Base-by-base conservation (phyloP, 768 basidiomycete genomes). In the Candolleomyces eurysporus region DNA sequence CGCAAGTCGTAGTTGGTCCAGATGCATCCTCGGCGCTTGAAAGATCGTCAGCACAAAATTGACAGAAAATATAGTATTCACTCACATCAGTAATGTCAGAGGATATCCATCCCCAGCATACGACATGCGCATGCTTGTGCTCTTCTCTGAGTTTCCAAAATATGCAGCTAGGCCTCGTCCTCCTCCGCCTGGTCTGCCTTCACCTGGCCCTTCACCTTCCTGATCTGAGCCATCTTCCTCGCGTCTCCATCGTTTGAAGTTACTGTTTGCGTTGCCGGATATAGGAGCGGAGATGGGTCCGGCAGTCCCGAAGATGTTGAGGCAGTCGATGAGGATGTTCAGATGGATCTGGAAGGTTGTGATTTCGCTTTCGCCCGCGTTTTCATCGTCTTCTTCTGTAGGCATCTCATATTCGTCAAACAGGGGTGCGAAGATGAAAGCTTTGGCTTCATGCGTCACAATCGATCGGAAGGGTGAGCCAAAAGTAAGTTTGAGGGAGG, bases 231-330 rank as follows among this genome's bases (percentile, higher is more conserved):
- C 81, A 0, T 79, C 80, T 9, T 73, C 82, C 13, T 82, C 71
- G 56, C 73, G 75, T 58, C 75, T 78, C 82, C 83, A 85, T 59
- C 75, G 79, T 68, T 78, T 84, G 64, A 75, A 78, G 63, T 79
- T 81, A 9, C 64, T 67, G 42, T 58, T 60, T 52, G 60, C 55
- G 26, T 57, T 67, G n/a, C 70, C 61, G 65, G 57, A 36, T 57
- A 67, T 69, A 14, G 75, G 69, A 14, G 76, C 68, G 40, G 71
- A 68, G 36, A 74, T 68, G 43, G 78, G 72, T 13, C 83, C 80
- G 1, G 90, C 92, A 11, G 94, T 91, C 31, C 96, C 96, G 67
- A 96, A 98, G 59, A 98, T 89, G 67, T 96, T 96, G 36, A 99
- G 79, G 67, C 92, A 95, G 64, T 97, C 94, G 62, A 97, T 83